Evolutionary conservation across 2,329 filamentous ascomycete species (phyloP).

Genomic region (Fonsecaea multimorphosa): DNA sequence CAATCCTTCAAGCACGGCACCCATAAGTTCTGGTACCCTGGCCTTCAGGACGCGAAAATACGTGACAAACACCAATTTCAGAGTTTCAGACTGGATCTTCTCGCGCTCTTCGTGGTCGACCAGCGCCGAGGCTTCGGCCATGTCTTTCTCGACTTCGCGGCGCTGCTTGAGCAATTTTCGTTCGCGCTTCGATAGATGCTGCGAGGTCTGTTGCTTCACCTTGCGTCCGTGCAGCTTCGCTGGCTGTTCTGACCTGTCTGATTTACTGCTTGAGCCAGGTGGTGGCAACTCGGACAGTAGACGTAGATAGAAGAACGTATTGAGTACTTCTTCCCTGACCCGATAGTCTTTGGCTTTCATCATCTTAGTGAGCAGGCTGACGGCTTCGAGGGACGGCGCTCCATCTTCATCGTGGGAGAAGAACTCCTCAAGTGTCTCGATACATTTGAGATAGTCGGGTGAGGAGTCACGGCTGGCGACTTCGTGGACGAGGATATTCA

Average conservation of each 20-base stretch:
- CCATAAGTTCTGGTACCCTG: conserved; percentile 83
- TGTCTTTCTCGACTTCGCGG: conserved; percentile 87
- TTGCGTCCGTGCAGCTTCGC: conserved; percentile 61
- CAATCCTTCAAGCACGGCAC: conserved; percentile 92
- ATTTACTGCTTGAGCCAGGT: conserved; percentile 71
- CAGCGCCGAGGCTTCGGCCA: conserved; percentile 87
- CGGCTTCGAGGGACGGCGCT: conserved; percentile 82
- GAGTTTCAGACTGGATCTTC: conserved; percentile 89
- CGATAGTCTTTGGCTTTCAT: conserved; percentile 86
- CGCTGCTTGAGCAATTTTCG: conserved; percentile 84
- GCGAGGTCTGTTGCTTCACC: conserved; percentile 72
- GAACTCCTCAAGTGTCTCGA: conserved; percentile 77
- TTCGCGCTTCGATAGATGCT: conserved; percentile 87
- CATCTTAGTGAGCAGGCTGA: conserved; percentile 87
- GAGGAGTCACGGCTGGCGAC: conserved; percentile 75
- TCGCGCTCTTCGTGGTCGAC: conserved; percentile 93
- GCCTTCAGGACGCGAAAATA: conserved; percentile 95
- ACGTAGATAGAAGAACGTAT: conserved; percentile 88
- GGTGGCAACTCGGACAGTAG: conserved; percentile 85
- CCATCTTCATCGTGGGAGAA: conserved; percentile 91
- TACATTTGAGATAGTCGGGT: conserved; percentile 76
- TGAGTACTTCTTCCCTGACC: conserved; percentile 83
- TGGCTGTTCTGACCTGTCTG: conserved; percentile 66
- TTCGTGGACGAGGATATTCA: conserved; percentile 86
- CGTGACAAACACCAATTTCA: conserved; percentile 92